Base-by-base conservation (phyloP, 768 basidiomycete species). In the Hygrocybe coccinea region DNA sequence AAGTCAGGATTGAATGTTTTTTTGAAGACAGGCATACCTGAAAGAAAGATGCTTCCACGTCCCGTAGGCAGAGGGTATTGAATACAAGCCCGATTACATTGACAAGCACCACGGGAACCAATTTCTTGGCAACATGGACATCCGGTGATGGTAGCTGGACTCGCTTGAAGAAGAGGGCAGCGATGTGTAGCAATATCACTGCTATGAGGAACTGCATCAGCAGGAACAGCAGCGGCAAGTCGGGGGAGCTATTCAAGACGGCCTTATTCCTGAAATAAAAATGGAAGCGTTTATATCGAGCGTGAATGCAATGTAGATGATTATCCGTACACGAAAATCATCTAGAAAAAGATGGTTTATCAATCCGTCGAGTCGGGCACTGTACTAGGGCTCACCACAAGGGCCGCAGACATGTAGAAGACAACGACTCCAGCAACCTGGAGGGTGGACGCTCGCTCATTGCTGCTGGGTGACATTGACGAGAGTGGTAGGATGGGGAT, bases 21-120 rank as follows among this genome's bases (percentile, higher is more conserved):
- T 38, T 34, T 21, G 33, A 34, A 33, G 35, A 39, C 11, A 38
- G 24, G 41, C 59, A 36, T 59, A 85, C 86, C 76, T 89, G 88
- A 70, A 89, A 91, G 68, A 86, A 91, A 0, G 85, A 83, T 2
- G 89, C 87, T 54, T 91, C 89, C 17, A 91, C 87, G 52, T 81
- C 84, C 24, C 87, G 78, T 52, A 91, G 73, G 63, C 89, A 91
- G 5, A 89, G 77, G 1, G 84, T 89, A 60, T 90, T 90, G 74
- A 90, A 89, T 1, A 87, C 80, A 3, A 91, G 75, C 1, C 89
- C 87, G 6, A 83, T 70, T n/a, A 87, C 81, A 62, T 88, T 87
- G 43, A 88, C 83, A 1, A 79, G 67, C 0, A 88, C 79, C 8
- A 87, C 81, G 2, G 86, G 83, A 2, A 78, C 59, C 4, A 87